These are phyloP conservation scores for Penicillium verhagenii DNA, from an alignment of 495 filamentous ascomycete species.

Conservation along the genomic window DNA sequence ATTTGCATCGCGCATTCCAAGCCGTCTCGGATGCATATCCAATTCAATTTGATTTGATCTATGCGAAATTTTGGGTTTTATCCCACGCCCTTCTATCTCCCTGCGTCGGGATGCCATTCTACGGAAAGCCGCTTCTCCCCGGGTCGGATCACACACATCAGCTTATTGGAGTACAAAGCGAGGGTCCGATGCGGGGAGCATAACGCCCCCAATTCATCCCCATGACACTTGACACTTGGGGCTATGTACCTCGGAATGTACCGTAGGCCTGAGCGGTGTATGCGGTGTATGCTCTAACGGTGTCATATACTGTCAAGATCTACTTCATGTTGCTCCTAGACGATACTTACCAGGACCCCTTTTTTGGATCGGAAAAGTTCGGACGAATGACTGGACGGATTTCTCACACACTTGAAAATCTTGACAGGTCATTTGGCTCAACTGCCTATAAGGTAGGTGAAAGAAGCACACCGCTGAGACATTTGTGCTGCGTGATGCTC, in stretches of 20 bases:
- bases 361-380: no score
- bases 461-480: background rate
- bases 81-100: background rate
- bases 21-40: background rate
- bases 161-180: background rate
- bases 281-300: no score
- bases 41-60: background rate
- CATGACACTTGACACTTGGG: background rate
- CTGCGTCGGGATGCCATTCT: background rate
- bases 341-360: no score
- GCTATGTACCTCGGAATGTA: no score
- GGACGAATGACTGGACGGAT: background rate
- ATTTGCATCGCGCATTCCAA: background rate
- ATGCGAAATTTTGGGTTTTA: background rate
- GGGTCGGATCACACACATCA: conserved; percentile 8
- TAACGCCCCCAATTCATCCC: background rate
- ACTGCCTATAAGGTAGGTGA: no score
- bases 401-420: no score
- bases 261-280: background rate
- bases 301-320: no score
- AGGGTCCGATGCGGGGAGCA: conserved; percentile 3
- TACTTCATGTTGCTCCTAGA: no score
- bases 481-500: background rate
- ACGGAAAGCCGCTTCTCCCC: background rate
- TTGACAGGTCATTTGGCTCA: background rate